These are phyloP conservation scores for Metschnikowia corniflorae DNA, from an alignment of 805 yeast species.

Conservation along the genomic window DNA sequence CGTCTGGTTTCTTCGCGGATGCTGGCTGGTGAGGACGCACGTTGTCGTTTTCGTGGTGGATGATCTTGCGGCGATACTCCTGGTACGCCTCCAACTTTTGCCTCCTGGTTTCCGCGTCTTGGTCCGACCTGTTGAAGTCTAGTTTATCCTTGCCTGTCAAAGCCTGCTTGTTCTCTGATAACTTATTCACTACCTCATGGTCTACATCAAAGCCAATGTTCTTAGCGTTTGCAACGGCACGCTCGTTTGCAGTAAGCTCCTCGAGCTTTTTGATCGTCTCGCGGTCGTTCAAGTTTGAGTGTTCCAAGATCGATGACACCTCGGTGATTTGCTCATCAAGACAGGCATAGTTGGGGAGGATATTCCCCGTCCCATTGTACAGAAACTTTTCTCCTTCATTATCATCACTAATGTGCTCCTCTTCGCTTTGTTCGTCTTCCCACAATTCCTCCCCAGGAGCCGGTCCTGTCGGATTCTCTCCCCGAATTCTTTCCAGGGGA, in stretches of 20 bases:
- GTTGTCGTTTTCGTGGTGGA: constrained; percentile 51
- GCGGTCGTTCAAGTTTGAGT: constrained; percentile 42
- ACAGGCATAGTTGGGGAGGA: constrained; percentile 55
- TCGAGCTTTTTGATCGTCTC: constrained; percentile 49
- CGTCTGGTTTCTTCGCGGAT: constrained; percentile 3
- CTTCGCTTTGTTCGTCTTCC: constrained; percentile 46
- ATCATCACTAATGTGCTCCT: constrained; percentile 58
- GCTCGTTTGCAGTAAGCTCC: constrained; percentile 53
- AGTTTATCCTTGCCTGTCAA: constrained; percentile 42
- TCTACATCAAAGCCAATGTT: constrained; percentile 38
- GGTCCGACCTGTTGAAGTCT: constrained; percentile 43
- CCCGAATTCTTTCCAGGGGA: constrained; percentile 60
- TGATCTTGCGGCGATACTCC: constrained; percentile 54
- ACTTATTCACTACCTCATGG: constrained; percentile 28
- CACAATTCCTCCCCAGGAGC: constrained; percentile 10
- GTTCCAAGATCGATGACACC: constrained; percentile 33
- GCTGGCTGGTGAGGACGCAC: constrained; percentile 12
- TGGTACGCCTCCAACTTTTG: constrained; percentile 56
- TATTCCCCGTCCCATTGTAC: constrained; percentile 57
- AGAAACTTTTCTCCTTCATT: constrained; percentile 56
- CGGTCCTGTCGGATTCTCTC: constrained; percentile 7
- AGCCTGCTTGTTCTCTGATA: constrained; percentile 35
- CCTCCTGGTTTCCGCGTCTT: constrained; percentile 45
- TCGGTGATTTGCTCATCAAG: constrained; percentile 40
- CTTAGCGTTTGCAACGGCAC: constrained; percentile 57